Evolutionary conservation across 2,329 filamentous ascomycete genomes (phyloP).

Genomic region (Nannizziopsis barbatae): DNA sequence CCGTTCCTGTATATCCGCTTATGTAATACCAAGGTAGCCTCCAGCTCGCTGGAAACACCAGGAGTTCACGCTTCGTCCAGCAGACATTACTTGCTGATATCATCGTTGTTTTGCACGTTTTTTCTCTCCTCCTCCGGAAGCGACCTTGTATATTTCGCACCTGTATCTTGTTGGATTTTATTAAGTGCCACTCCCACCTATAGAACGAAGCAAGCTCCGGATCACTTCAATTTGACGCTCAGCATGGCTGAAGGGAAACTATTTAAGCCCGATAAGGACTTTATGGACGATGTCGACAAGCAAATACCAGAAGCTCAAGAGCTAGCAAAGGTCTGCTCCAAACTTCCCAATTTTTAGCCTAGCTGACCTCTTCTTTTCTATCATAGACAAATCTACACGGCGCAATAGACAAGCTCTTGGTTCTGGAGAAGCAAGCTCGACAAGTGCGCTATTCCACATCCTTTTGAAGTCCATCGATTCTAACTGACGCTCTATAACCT

Average conservation of each 20-base stretch:
- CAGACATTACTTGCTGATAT: background rate
- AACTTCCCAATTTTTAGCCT: background rate
- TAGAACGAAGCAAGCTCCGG: no score
- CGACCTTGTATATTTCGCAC: no score
- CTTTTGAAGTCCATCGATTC: background rate
- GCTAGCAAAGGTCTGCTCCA: conserved; percentile 61
- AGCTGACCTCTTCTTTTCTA: conserved; percentile 12
- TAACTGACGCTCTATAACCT: conserved; percentile 15
- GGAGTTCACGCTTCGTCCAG: background rate
- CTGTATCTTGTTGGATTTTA: no score
- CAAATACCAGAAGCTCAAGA: conserved; percentile 82
- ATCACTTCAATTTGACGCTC: conserved; percentile 9
- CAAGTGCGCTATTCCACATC: conserved; percentile 50
- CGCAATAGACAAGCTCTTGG: conserved; percentile 85
- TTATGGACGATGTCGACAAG: conserved; percentile 88
- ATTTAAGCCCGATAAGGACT: conserved; percentile 97
- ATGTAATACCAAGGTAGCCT: conserved; percentile 1
- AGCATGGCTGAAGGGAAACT: conserved; percentile 68
- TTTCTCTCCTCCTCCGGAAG: no score
- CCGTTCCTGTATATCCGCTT: background rate
- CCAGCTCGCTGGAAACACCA: background rate
- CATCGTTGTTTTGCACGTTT: no score
- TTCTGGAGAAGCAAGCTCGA: conserved; percentile 90
- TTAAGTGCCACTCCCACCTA: no score
- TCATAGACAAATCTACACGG: conserved; percentile 57